Base-by-base conservation (phyloP, 23 red algal genomes). In the Gracilariopsis chorda region DNA sequence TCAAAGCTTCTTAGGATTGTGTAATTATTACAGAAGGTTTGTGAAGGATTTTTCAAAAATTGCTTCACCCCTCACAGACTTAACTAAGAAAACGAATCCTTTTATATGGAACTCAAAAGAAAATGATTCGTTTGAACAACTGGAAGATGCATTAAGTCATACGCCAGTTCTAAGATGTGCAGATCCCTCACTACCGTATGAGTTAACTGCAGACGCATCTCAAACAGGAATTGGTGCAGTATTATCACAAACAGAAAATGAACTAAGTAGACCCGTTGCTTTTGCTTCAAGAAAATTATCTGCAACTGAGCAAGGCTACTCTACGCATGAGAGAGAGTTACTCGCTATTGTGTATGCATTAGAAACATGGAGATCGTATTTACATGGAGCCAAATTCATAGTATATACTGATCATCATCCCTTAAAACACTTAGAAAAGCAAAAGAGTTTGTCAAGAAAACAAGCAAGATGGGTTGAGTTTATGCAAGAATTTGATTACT, bases 1-100 rank as follows among this genome's bases (percentile, higher is more conserved):
- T 3, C 69, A 81, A 69, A 68, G 37, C 7, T 63, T 91, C 39
- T 55, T 91, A 7, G 87, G 87, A 65, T 37, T 91, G 14, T 47
- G 45, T 48, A 79, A 82, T 10, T 91, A 71, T 36, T 91, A 80
- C 14, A 67, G 73, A 69, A 2, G 87, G 5, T 91, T 91, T 34
- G 48, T 91, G 11, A 80, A 80, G 19, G 44, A 78, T 47, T 81
- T 61, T 35, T 72, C 83, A 13, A 27, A 19, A 49, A 77, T 77
- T 41, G 60, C 49, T 3, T 29, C 61, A 35, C 45, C 44, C 17
- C 46, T 88, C 10, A 52, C 83, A 1, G 55, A 88, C 4, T 29
- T 75, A 1, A 88, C 45, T 73, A 72, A 75, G 45, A 88, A 88
- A 4, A 64, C 37, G 28, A 25, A 58, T 28, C 13, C 0, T 3